Conservation (phyloP, 169 alveolate genomes). For the Cryptosporidium xiaoi region DNA sequence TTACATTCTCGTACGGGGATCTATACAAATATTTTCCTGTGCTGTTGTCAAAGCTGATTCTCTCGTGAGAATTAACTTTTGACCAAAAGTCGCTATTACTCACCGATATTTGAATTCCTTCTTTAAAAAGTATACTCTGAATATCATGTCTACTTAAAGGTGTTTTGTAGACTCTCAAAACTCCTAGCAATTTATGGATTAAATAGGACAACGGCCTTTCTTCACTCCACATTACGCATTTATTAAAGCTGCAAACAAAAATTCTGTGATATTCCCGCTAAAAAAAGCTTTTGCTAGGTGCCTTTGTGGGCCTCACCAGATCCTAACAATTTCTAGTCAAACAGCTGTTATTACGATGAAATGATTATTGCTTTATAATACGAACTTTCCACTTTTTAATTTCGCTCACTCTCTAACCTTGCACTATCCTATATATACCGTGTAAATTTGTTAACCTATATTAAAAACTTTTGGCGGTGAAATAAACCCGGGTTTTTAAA, state of each 20-base stretch:
- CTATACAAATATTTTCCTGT: constrained; percentile 50
- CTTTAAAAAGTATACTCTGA: constrained; percentile 9
- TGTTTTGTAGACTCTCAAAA: constrained; percentile 4
- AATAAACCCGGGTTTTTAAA: too few relatives aligned
- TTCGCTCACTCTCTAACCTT: too few relatives aligned
- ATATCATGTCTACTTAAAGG: constrained; percentile 32
- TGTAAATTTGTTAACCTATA: too few relatives aligned
- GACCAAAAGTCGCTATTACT: constrained; percentile 58
- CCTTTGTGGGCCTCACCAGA: not conserved
- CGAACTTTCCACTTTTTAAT: too few relatives aligned
- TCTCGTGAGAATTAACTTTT: constrained; percentile 48
- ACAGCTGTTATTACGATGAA: too few relatives aligned
- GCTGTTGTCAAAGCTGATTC: constrained; percentile 10
- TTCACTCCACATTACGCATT: constrained; percentile 34
- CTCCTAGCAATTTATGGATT: constrained; percentile 39
- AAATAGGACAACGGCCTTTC: constrained; percentile 66
- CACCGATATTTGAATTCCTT: constrained; percentile 50
- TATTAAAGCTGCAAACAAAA: not conserved
- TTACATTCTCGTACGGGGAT: constrained; percentile 66
- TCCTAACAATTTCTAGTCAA: too few relatives aligned
- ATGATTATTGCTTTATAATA: too few relatives aligned
- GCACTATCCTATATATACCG: too few relatives aligned
- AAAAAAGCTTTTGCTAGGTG: not conserved
- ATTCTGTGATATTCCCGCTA: not conserved
- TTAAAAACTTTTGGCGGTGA: too few relatives aligned